Conservation (phyloP, 1,284 basidiomycete genomes). For the Cryptococcus sp. region DNA sequence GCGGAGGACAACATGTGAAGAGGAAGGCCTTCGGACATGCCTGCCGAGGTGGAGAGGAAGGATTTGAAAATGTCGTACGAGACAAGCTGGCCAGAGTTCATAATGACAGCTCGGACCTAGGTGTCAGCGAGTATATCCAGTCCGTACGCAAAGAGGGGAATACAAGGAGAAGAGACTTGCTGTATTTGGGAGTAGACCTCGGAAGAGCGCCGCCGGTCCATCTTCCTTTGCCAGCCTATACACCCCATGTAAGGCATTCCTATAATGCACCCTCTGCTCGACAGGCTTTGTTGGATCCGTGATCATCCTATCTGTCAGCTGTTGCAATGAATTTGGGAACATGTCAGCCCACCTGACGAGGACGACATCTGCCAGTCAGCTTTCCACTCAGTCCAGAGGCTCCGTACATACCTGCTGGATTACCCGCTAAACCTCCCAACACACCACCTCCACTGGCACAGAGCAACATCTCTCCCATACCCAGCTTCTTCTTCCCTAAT, state of each 20-base stretch:
- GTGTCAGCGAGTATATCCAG: neutral
- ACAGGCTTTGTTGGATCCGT: constrained; percentile 21
- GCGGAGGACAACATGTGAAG: constrained; percentile 20
- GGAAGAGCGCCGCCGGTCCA: constrained; percentile 14
- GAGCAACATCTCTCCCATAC: constrained; percentile 9
- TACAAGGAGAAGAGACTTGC: neutral
- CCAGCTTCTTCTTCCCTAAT: constrained; percentile 3
- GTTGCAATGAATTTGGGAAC: neutral
- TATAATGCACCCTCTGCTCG: constrained; percentile 19
- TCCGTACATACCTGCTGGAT: constrained; percentile 25
- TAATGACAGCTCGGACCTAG: constrained; percentile 50
- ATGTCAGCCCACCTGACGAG: neutral
- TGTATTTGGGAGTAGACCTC: constrained; percentile 11
- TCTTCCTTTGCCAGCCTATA: constrained; percentile 18
- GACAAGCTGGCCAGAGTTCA: constrained; percentile 52
- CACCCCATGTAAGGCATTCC: constrained; percentile 22
- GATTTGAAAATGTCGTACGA: constrained; percentile 54
- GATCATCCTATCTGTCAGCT: constrained; percentile 22
- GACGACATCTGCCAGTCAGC: constrained; percentile 2
- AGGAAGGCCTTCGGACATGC: constrained; percentile 48
- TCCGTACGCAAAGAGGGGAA: too few relatives aligned
- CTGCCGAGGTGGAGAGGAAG: constrained; percentile 41
- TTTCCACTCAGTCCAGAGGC: constrained; percentile 1
- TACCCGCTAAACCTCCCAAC: constrained; percentile 23
- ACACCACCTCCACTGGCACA: constrained; percentile 22